These are phyloP conservation scores for Agaricales sp. DNA, from an alignment of 1,284 basidiomycete species.

Conservation along the genomic window DNA sequence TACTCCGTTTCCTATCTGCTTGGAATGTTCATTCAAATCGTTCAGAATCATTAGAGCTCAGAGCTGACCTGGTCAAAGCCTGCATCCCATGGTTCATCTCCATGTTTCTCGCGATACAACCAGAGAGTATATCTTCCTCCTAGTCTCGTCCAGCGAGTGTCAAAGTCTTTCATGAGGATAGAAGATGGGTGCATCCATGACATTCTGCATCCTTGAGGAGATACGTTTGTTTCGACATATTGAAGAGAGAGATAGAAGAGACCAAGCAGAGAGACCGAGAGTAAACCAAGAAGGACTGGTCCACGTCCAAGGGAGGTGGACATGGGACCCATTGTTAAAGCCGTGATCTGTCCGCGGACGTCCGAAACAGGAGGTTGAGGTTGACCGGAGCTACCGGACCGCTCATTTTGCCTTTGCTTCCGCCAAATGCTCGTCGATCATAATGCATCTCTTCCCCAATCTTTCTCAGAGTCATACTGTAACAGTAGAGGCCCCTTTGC, in stretches of 20 bases:
- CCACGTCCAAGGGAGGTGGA: not conserved
- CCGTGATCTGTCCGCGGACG: not conserved
- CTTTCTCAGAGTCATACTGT: no score
- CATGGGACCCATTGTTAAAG: not conserved
- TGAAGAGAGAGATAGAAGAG: not conserved
- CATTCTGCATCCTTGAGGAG: constrained; percentile 92
- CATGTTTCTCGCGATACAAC: constrained; percentile 70
- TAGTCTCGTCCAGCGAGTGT: constrained; percentile 58
- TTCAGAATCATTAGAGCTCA: not conserved
- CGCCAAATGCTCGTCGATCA: no score
- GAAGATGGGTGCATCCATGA: constrained; percentile 96
- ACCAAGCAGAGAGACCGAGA: not conserved
- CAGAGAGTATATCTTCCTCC: constrained; percentile 74
- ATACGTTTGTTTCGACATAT: constrained; percentile 22
- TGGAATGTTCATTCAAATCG: constrained; percentile 9
- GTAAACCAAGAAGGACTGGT: not conserved
- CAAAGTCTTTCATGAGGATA: constrained; percentile 52
- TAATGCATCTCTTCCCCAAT: no score
- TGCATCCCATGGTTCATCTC: constrained; percentile 45
- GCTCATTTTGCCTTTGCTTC: not conserved
- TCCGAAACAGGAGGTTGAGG: not conserved
- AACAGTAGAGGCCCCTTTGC: no score
- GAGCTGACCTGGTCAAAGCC: constrained; percentile 54
- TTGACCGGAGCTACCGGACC: not conserved
- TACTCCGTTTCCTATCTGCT: constrained; percentile 38